Percentiles rank a stretch among this genome's conserved stretches.
phyloP scores from a whole-genome alignment of 495 filamentous ascomycete genomes.

The Neurospora terricola region DNA sequence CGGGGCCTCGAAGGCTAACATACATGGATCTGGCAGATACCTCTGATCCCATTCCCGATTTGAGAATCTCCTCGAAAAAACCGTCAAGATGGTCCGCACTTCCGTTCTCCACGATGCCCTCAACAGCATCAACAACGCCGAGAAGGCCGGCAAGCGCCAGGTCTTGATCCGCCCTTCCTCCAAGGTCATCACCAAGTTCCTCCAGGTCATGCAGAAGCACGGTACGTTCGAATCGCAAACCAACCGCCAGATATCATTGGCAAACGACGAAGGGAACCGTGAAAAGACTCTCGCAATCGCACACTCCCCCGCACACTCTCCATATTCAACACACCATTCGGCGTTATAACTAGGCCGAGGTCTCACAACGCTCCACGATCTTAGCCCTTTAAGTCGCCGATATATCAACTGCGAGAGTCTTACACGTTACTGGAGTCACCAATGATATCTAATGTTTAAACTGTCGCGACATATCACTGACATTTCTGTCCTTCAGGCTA shows the following conservation, averaged over 20 bases:
- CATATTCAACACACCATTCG: slow-evolving; percentile 37
- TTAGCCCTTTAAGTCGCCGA: slow-evolving; percentile 99
- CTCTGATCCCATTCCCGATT: slow-evolving; percentile 58
- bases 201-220: slow-evolving; percentile 96
- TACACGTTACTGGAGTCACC: slow-evolving; percentile 78
- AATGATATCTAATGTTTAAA: slow-evolving; percentile 84
- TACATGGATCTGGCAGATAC: slow-evolving; percentile 49
- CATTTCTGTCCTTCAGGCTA: slow-evolving; percentile 55
- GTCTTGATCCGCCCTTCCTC: slow-evolving; percentile 92
- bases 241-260: slow-evolving; percentile 1
- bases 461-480: slow-evolving; percentile 72
- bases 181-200: slow-evolving; percentile 99
- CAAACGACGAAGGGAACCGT: neutral
- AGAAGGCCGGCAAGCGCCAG: slow-evolving; percentile 98
- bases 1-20: slow-evolving; percentile 72
- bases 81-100: slow-evolving; percentile 93
- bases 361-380: slow-evolving; percentile 67
- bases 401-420: slow-evolving; percentile 73
- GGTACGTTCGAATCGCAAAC: slow-evolving; percentile 61
- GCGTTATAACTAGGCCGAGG: slow-evolving; percentile 99
- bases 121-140: slow-evolving; percentile 99
- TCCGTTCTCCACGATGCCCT: slow-evolving; percentile 98
- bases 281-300: slow-evolving; percentile 13
- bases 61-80: slow-evolving; percentile 59
- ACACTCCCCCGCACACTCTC: neutral